A percentile compares a stretch with the other conserved stretches of the same genome.
phyloP scores from a whole-genome alignment of 345 rosid species.

The Atalantia buxifolia region DNA sequence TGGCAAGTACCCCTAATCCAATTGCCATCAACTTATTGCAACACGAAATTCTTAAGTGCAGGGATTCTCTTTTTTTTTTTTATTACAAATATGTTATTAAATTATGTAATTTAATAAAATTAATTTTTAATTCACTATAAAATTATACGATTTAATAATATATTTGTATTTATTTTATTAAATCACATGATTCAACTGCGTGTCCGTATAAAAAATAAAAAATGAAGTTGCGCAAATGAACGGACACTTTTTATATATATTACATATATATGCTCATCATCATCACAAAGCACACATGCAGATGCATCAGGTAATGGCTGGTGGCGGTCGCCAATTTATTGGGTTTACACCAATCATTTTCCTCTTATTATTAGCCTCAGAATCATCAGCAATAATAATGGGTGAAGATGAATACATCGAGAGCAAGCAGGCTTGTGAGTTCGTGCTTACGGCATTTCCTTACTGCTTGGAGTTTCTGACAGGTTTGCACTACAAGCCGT shows the following conservation, averaged over 20 bases:
- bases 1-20: background rate
- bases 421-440: constrained; percentile 26
- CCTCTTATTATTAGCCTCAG: constrained; percentile 17
- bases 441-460: constrained; percentile 32
- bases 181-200: too few species aligned
- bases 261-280: background rate
- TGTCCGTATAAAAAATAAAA: too few species aligned
- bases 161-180: too few species aligned
- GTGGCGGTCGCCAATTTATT: background rate
- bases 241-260: too few species aligned
- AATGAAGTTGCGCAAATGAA: too few species aligned
- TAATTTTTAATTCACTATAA: too few species aligned
- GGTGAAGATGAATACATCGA: background rate
- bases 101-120: rapidly evolving
- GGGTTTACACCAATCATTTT: constrained; percentile 7
- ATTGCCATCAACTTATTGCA: background rate
- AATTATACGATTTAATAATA: too few species aligned
- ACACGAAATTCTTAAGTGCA: too few species aligned
- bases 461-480: constrained; percentile 42
- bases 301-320: background rate
- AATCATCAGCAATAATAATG: background rate
- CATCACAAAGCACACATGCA: background rate
- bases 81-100: too few species aligned
- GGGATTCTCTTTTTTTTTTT: too few species aligned
- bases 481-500: constrained; percentile 30